These are phyloP conservation scores for Amanita molliuscula DNA, from an alignment of 768 basidiomycete genomes.

Conservation along the genomic window DNA sequence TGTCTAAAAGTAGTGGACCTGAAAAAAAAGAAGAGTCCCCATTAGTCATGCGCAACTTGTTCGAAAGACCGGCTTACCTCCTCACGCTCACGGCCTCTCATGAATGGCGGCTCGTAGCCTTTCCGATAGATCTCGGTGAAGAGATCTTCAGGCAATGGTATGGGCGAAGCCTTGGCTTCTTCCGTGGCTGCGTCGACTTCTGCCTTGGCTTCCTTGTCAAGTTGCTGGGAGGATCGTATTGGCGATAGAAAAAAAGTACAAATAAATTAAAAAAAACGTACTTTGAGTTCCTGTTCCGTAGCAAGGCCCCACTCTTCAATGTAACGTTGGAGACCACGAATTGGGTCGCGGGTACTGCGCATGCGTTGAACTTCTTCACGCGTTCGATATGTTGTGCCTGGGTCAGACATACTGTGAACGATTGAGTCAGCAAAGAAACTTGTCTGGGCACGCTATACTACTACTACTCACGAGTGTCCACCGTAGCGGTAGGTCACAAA, in stretches of 20 bases:
- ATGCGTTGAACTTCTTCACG: conserved; percentile 97
- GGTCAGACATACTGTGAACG: conserved; percentile 83
- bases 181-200: conserved; percentile 85
- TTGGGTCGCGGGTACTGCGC: conserved; percentile 91
- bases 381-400: conserved; percentile 97
- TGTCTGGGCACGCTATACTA: background rate
- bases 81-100: conserved; percentile 90
- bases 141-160: conserved; percentile 60
- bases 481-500: conserved; percentile 99
- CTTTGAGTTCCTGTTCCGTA: conserved; percentile 85
- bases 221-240: conserved; percentile 32
- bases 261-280: conserved; percentile 22
- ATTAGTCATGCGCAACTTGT: background rate
- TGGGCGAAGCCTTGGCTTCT: conserved; percentile 80
- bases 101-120: conserved; percentile 73
- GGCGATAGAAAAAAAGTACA: no score
- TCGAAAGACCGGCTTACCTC: conserved; percentile 37
- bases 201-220: conserved; percentile 89
- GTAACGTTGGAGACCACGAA: conserved; percentile 87
- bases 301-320: conserved; percentile 95
- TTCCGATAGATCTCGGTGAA: conserved; percentile 87
- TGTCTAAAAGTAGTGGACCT: conserved; percentile 5
- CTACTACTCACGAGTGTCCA: conserved; percentile 83
- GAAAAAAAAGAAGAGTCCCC: background rate
- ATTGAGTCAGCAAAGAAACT: background rate